A percentile compares a stretch with the other conserved stretches of the same genome.
phyloP scores from a whole-genome alignment of 2,329 filamentous ascomycete genomes.

The Zymoseptoria passerinii region DNA sequence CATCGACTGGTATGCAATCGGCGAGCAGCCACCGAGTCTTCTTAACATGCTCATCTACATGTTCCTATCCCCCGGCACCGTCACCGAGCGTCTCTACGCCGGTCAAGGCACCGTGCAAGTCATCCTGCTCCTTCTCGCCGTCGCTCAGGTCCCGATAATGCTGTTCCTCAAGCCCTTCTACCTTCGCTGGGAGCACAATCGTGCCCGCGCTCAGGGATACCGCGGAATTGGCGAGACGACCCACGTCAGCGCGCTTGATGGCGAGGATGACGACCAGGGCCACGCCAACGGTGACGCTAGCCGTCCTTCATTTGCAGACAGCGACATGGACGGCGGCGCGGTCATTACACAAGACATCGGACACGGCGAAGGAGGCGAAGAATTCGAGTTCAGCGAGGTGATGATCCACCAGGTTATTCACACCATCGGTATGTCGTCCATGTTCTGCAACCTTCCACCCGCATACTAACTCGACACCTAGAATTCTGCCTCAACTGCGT shows the following conservation, averaged over 20 bases:
- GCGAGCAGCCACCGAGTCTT: slow-evolving; percentile 68
- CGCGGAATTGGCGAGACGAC: slow-evolving; percentile 84
- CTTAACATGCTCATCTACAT: slow-evolving; percentile 99
- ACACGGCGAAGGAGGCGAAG: slow-evolving; percentile 71
- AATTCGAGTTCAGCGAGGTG: slow-evolving; percentile 93
- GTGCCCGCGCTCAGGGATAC: slow-evolving; percentile 78
- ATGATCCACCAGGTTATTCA: slow-evolving; percentile 99
- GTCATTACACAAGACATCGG: slow-evolving; percentile 81
- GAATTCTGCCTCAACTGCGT: slow-evolving; percentile 99
- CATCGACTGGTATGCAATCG: slow-evolving; percentile 69
- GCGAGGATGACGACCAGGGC: slow-evolving; percentile 68
- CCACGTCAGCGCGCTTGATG: slow-evolving; percentile 81
- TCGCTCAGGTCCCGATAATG: slow-evolving; percentile 79
- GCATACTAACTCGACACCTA: slow-evolving; percentile 29
- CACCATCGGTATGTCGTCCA: slow-evolving; percentile 68
- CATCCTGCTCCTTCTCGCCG: slow-evolving; percentile 68
- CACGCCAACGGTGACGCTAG: slow-evolving; percentile 43
- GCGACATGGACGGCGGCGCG: slow-evolving; percentile 69
- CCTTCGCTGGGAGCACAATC: slow-evolving; percentile 88
- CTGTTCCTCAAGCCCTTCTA: slow-evolving; percentile 95
- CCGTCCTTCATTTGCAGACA: slow-evolving; percentile 58
- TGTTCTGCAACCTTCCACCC: not conserved
- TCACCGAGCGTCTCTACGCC: slow-evolving; percentile 66
- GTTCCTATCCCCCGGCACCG: slow-evolving; percentile 80
- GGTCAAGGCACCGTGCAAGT: slow-evolving; percentile 72